Evolutionary conservation across 129 eudicot genomes (phyloP), one percentile per base, ranked within the genome.

Genomic region (Flaveria robusta): DNA sequence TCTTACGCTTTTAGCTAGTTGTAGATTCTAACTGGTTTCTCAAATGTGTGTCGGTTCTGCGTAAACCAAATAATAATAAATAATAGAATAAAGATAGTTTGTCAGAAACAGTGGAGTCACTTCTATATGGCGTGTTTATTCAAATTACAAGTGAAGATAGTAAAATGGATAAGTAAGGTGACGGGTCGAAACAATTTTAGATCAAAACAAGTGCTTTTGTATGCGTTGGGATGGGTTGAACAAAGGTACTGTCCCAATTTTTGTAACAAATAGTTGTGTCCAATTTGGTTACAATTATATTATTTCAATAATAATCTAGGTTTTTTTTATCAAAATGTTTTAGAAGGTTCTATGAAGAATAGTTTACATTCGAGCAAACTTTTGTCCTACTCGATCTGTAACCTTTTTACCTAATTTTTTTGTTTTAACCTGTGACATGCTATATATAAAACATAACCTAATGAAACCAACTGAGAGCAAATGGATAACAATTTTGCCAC

Each of bases 1-100:
- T 43, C 65, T 51, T 23, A 62, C 51, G 26, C 70, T 71, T 74
- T 63, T 51, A 37, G 71, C 83, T 89, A 90, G 66, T 90, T 90
- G 83, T 88, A 90, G 78, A 90, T 90, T 80, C 81, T 84, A 37
- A 90, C 90, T 11, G 96, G 91, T 79, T n/a, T 90, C 82, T 90
- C 96, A 72, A 56, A 90, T 14, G 89, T 81, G 81, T 88, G 96
- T 41, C 93, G 93, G 67, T 88, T 90, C 96, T 90, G 88, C 87
- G 58, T 74, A 23, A 46, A 13, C 52, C 52, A 46, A 46, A 45
- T 9, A 45, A 45, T 9, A 8, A 43, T n/a, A n/a, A n/a, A n/a
- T n/a, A n/a, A 43, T 8, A 8, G 11, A 43, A 43, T 43, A 45
- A 9, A 11, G 14, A 12, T 46, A 13, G 6, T 46, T 46, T 46